Base-by-base conservation (phyloP, 129 eudicot genomes). In the Pulicaria dysenterica region DNA sequence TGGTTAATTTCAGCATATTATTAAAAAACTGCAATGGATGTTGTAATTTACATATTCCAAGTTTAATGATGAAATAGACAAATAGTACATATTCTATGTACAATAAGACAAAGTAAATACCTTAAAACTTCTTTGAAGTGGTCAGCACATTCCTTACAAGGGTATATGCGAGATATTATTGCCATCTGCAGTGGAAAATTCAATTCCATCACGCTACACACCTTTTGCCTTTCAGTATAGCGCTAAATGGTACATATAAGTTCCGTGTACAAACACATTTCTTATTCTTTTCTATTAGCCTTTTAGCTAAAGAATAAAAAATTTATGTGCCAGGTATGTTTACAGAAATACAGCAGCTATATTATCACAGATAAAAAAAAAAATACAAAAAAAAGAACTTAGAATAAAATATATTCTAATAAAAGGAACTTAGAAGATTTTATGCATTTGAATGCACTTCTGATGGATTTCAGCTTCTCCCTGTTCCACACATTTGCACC, bases 71-170 rank as follows among this genome's bases (percentile, higher is more conserved):
- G 57, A 44, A n/a, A 58, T n/a, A n/a, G n/a, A n/a, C n/a, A n/a
- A n/a, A n/a, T 8, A 38, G 37, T 37, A 13, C 73, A 49, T n/a
- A 15, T 49, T 67, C 60, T 4, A 34, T 49, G 17, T 48, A 31
- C 13, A 5, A 6, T 45, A 61, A 24, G 39, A 56, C 47, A 45
- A 44, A 69, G 46, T 42, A 19, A 39, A 19, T 69, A 95, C 99
- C 97, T 88, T 74, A 90, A 69, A 46, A 95, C 91, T 76, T 95
- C 97, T 81, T 95, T 90, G 63, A 95, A 95, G 87, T 95, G 99
- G 79, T 95, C 99, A 17, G 99, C 99, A 70, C 99, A 95, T 77
- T 95, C 99, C 82, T 88, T 83, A 64, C 99, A 95, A 69, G 99
- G 99, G 78, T 90, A 95, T 81, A 95, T 88, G 57, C 99, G 94